Conservation (phyloP, 1,139 yeast species). For the Debaryomycetaceae sp. region DNA sequence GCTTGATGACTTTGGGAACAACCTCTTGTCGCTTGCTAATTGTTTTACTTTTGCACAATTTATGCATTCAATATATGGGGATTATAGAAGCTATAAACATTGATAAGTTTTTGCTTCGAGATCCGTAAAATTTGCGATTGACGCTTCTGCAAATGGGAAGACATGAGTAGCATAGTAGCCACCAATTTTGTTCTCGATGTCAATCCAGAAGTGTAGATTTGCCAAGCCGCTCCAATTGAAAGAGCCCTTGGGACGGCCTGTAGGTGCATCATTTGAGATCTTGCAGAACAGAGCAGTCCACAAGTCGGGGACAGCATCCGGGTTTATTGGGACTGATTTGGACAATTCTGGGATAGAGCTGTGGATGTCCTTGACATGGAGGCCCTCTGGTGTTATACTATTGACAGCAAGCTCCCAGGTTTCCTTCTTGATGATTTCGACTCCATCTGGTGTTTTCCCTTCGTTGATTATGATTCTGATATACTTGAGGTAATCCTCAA, state of each 20-base stretch:
- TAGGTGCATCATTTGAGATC: slow-evolving; percentile 13
- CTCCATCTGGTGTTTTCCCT: slow-evolving; percentile 28
- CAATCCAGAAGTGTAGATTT: slow-evolving; percentile 33
- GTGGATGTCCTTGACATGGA: slow-evolving; percentile 5
- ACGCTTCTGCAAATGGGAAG: slow-evolving; percentile 23
- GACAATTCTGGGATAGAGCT: neutral
- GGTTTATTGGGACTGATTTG: neutral
- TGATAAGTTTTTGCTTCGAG: slow-evolving; percentile 18
- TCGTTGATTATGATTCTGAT: slow-evolving; percentile 28
- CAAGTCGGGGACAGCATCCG: slow-evolving; percentile 1
- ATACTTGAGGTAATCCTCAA: slow-evolving; percentile 28
- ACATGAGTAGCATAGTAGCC: slow-evolving; percentile 26
- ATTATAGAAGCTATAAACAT: neutral
- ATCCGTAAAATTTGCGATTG: slow-evolving; percentile 13
- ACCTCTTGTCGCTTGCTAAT: no score
- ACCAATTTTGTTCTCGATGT: slow-evolving; percentile 25
- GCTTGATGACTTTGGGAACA: no score
- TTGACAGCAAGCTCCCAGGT: slow-evolving; percentile 20
- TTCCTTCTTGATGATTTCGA: slow-evolving; percentile 18
- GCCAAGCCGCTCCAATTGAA: slow-evolving; percentile 32
- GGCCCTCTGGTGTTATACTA: slow-evolving; percentile 16
- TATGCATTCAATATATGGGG: no score
- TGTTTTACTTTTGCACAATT: no score
- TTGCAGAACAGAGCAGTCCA: slow-evolving; percentile 8
- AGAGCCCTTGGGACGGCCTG: slow-evolving; percentile 28